Conservation (phyloP, 75 land plant species). For the Larix kaempferi region DNA sequence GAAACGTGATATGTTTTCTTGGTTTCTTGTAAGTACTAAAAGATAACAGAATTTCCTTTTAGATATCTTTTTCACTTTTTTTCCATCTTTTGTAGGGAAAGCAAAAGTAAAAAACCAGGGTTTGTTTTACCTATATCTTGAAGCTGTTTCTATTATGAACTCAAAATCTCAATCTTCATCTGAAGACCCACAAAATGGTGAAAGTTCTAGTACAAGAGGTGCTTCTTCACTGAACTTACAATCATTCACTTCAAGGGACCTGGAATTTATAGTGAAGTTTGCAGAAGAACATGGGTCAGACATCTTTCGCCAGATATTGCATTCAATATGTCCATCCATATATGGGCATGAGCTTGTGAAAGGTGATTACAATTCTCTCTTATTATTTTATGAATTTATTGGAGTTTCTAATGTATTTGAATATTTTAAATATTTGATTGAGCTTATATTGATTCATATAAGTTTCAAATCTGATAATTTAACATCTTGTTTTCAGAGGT, state of each 20-base stretch:
- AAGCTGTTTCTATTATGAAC: slow-evolving; percentile 87
- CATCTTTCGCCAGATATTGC: slow-evolving; percentile 84
- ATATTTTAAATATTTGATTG: neutral
- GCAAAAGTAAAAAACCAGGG: slow-evolving; percentile 81
- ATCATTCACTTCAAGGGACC: slow-evolving; percentile 73
- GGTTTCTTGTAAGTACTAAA: neutral
- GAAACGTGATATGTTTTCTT: neutral
- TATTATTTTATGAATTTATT: neutral
- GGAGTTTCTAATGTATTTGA: neutral
- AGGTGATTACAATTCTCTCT: slow-evolving; percentile 40
- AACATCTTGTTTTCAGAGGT: neutral
- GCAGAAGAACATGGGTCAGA: slow-evolving; percentile 89
- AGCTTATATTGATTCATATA: neutral
- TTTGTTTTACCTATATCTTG: slow-evolving; percentile 84
- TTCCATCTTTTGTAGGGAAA: slow-evolving; percentile 48
- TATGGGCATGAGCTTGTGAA: slow-evolving; percentile 99
- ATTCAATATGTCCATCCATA: slow-evolving; percentile 95
- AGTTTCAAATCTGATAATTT: neutral
- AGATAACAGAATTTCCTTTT: neutral
- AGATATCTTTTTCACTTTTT: neutral
- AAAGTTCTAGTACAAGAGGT: slow-evolving; percentile 33
- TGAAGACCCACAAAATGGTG: slow-evolving; percentile 33
- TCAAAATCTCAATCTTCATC: slow-evolving; percentile 63
- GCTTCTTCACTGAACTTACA: slow-evolving; percentile 42
- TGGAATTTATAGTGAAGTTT: slow-evolving; percentile 88